Base-by-base conservation (phyloP, 2,329 filamentous ascomycete species). In the Chaetomiaceae sp. region DNA sequence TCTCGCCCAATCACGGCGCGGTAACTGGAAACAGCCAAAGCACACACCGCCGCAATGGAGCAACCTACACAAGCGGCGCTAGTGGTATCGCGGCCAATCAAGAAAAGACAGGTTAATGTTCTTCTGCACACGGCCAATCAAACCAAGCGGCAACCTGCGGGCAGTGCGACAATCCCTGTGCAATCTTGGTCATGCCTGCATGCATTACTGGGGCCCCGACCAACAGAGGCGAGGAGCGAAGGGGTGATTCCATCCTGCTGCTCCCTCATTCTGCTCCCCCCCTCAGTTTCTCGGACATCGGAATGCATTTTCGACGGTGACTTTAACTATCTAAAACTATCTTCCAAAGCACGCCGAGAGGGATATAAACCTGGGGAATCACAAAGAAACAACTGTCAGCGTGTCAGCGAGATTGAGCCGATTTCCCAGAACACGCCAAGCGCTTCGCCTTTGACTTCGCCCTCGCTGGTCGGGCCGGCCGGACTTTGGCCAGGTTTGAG, bases 101-200 rank as follows among this genome's bases (percentile, higher is more conserved):
- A 21, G 21, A 27, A n/a, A 18, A 3, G n/a, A 14, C 40, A 21
- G 21, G 43, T 33, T 51, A 41, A 49, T 48, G 48, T 36, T 14
- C 23, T 5, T 16, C 16, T 20, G 9, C 13, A 8, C 25, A 23
- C 11, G 32, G 7, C 55, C 55, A 57, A 57, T 55, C n/a, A 45
- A 5, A 1, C 3, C 13, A 2, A 11, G 16, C 16, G 21, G 47
- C 33, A 45, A 38, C 47, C 51, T 51, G 33, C 54, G 18, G n/a
- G 48, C 29, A 7, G 14, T 40, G 32, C 37, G 38, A 44, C 37
- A 14, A 3, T 21, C 23, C 21, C 13, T 29, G 20, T 8, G 42
- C 20, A 46, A 56, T 36, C 51, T 43, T 56, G 51, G 45, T 54
- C 51, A 54, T 46, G 37, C 40, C n/a, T 14, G 25, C 42, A 48